A percentile compares a stretch with the other conserved stretches of the same genome.
These are phyloP conservation scores for Fallopia convolvulus DNA, from an alignment of 148 eudicot genomes.

Conservation along the genomic window DNA sequence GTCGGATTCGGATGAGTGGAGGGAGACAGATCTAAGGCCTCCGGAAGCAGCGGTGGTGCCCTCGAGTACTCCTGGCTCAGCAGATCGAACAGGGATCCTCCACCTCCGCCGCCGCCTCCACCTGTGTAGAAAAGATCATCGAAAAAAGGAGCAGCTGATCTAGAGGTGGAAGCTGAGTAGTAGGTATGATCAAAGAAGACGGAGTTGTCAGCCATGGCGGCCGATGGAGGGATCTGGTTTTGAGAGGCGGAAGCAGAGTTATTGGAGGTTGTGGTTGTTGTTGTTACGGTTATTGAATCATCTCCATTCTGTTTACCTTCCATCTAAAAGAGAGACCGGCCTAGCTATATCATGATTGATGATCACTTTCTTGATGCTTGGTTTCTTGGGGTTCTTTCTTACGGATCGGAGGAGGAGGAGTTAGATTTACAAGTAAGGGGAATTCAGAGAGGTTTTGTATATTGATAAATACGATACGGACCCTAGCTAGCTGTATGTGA, in stretches of 20 bases:
- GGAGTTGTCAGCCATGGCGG: neutral
- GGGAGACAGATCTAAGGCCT: neutral
- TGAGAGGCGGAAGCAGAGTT: neutral
- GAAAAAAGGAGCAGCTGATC: neutral
- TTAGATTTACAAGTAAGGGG: too few species aligned
- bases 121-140: neutral
- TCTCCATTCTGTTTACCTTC: neutral
- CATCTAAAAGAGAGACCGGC: neutral
- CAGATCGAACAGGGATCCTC: slow-evolving; percentile 1
- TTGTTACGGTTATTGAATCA: neutral
- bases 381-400: too few species aligned
- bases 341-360: neutral
- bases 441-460: neutral
- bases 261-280: neutral
- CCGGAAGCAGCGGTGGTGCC: neutral
- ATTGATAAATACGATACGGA: too few species aligned
- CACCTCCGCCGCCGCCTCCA: neutral
- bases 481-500: too few species aligned
- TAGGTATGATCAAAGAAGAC: neutral
- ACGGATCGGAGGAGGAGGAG: too few species aligned
- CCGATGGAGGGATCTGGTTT: neutral
- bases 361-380: too few species aligned
- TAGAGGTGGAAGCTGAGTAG: neutral
- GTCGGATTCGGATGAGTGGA: neutral
- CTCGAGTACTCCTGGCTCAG: neutral